Evolutionary conservation across 495 filamentous ascomycete species (phyloP).

Genomic region (Viridothelium virens): DNA sequence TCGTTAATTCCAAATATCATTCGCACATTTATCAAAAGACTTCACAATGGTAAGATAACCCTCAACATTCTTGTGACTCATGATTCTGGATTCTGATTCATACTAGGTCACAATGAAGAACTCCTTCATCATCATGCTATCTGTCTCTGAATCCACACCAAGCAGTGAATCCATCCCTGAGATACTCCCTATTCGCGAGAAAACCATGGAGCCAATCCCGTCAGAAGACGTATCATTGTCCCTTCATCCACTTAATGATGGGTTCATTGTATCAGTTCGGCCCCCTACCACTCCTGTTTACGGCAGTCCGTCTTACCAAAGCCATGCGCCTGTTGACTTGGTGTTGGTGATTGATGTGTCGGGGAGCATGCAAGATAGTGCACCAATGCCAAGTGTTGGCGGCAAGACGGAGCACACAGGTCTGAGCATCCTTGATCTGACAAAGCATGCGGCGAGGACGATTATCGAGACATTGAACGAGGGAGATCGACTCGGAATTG

Average conservation of each 20-base stretch:
- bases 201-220: neutral
- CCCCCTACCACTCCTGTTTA: neutral
- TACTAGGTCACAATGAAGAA: neutral
- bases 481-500: constrained; percentile 12
- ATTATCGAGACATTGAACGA: constrained; percentile 14
- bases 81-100: neutral
- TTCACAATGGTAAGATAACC: neutral
- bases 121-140: neutral
- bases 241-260: neutral
- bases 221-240: neutral
- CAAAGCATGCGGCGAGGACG: constrained; percentile 10
- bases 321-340: constrained; percentile 7
- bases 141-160: neutral
- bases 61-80: neutral
- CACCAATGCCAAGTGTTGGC: neutral
- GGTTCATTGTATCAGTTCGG: constrained; percentile 3
- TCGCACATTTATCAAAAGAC: neutral
- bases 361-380: constrained; percentile 12
- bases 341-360: constrained; percentile 16
- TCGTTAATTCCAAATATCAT: neutral
- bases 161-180: neutral
- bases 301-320: neutral
- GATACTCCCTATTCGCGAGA: neutral
- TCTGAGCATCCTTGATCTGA: constrained; percentile 12
- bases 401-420: constrained; percentile 10